Conservation (phyloP, 2,329 filamentous ascomycete species). For the Monilinia aucupariae region DNA sequence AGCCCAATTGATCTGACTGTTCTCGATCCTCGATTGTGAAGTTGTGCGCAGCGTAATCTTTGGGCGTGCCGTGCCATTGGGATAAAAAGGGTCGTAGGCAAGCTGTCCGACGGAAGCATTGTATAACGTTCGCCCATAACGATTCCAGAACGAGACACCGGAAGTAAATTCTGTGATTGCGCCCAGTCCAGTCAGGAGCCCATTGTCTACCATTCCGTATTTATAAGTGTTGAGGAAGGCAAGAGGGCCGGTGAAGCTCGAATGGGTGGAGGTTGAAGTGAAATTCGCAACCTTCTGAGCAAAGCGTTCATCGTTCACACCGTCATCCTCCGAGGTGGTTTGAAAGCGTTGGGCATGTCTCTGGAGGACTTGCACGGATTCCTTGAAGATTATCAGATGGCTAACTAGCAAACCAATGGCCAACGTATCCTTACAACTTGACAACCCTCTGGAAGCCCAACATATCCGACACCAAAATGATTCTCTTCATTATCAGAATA, state of each 20-base stretch:
- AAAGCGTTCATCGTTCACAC: slow-evolving; percentile 44
- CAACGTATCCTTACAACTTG: slow-evolving; percentile 38
- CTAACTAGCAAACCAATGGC: background rate
- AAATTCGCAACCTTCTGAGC: slow-evolving; percentile 45
- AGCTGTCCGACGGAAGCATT: slow-evolving; percentile 44
- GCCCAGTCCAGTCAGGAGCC: slow-evolving; percentile 45
- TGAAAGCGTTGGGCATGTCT: slow-evolving; percentile 51
- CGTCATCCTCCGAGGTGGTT: slow-evolving; percentile 41
- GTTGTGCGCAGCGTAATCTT: slow-evolving; percentile 51
- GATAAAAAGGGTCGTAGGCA: slow-evolving; percentile 42
- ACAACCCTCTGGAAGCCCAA: slow-evolving; percentile 48
- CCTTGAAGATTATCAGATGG: slow-evolving; percentile 17
- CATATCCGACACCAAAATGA: slow-evolving; percentile 44
- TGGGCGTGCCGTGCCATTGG: slow-evolving; percentile 43
- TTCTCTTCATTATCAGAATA: slow-evolving; percentile 43
- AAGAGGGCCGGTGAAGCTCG: slow-evolving; percentile 43
- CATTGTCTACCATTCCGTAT: slow-evolving; percentile 41
- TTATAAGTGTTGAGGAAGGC: slow-evolving; percentile 48
- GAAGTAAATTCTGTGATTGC: slow-evolving; percentile 45
- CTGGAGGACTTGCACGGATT: slow-evolving; percentile 45
- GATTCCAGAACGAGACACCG: slow-evolving; percentile 49
- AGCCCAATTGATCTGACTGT: slow-evolving; percentile 49
- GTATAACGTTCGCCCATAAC: slow-evolving; percentile 49
- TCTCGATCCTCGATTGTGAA: slow-evolving; percentile 48
- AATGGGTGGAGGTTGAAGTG: slow-evolving; percentile 36